Base-by-base conservation (phyloP, 139 green algal species). In the Asterochloris erici region DNA sequence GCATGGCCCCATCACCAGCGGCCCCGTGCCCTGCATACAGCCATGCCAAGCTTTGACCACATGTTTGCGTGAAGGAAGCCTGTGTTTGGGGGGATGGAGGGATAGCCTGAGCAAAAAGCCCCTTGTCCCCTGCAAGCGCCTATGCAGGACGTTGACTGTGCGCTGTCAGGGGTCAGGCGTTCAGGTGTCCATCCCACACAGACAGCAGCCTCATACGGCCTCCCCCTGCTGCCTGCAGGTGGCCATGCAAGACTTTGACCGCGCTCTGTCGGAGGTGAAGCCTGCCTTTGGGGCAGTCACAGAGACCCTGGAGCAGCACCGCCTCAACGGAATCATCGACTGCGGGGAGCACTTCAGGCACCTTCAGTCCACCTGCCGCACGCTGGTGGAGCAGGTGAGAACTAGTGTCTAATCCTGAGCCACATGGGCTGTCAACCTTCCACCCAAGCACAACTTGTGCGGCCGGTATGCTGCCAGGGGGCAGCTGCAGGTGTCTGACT, bases 271-370 rank as follows among this genome's bases (percentile, higher is more conserved):
- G 11, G 97, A 99, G 88, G 94, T 99, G 63, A 94, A 94, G 85
- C 96, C 97, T 10, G 96, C 97, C 4, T 99, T 99, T 90, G 97
- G 97, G 23, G 94, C 96, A 4, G 87, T 91, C 11, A 92, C 88
- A 24, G 95, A 98, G 47, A 88, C 87, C 54, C 91, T 99, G 73
- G 89, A 97, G 78, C 82, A 83, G 28, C 97, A 95, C 89, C 83
- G 90, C n/a, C 88, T 93, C 66, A 92, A 98, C 73, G 97, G 97
- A 81, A 97, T 99, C 74, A 93, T 99, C 17, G 83, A 90, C 27
- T 96, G 91, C 74, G 94, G 97, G 0, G 85, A 91, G 1, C 77
- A 86, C 11, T 96, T 95, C 85, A 86, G 91, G 27, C 93, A 99
- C 89, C 84, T 99, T 61, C 79, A 92, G 28, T 82, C 88, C 70